Evolutionary conservation across 345 rosid genomes (phyloP).

Genomic region (Linum trigynum): DNA sequence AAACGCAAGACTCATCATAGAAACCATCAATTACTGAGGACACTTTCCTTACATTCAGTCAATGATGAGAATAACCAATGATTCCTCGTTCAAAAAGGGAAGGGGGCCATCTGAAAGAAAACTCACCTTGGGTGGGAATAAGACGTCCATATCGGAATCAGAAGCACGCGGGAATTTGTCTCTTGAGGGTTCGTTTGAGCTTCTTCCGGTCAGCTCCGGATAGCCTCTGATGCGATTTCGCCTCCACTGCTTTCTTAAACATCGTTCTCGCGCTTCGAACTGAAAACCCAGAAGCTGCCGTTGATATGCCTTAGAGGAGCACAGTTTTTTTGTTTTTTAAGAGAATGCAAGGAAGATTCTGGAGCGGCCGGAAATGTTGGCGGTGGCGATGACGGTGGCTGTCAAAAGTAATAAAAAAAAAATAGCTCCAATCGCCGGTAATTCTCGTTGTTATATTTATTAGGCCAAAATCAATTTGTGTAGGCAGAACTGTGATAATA

Average conservation of each 20-base stretch:
- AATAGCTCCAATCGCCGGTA: no score
- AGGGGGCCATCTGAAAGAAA: not conserved
- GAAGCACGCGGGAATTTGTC: constrained; percentile 58
- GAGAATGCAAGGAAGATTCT: no score
- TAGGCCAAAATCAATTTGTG: no score
- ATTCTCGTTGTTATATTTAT: no score
- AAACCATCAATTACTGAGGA: not conserved
- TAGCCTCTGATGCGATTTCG: constrained; percentile 81
- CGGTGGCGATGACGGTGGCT: no score
- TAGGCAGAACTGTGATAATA: no score
- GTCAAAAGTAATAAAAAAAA: no score
- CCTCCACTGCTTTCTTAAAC: constrained; percentile 94
- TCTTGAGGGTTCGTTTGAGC: constrained; percentile 55
- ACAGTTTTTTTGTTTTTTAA: no score
- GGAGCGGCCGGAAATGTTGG: no score
- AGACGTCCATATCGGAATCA: constrained; percentile 56
- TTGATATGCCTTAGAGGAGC: no score
- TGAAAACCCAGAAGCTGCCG: no score
- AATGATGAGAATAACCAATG: no score
- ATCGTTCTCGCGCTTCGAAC: constrained; percentile 18
- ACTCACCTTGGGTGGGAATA: constrained; percentile 81
- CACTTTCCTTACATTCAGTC: not conserved
- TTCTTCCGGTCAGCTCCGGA: constrained; percentile 95
- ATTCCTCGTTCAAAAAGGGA: not conserved
- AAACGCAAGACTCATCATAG: not conserved